phyloP scores from a whole-genome alignment of 2,329 filamentous ascomycete genomes.

The Alternaria burnsii region DNA sequence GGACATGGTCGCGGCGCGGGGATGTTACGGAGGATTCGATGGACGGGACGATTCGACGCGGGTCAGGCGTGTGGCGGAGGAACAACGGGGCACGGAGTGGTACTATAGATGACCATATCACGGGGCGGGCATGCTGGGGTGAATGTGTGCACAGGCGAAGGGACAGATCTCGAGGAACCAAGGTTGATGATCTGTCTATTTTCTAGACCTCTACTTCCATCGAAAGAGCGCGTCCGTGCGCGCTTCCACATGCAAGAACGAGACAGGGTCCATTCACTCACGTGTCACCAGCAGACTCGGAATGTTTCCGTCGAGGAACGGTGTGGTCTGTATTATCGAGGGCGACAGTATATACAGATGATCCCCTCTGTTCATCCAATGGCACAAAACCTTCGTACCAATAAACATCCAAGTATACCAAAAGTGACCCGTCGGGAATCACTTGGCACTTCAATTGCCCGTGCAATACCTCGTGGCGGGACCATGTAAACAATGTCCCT shows the following conservation, averaged over 20 bases:
- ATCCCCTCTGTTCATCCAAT: neutral
- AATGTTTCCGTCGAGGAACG: neutral
- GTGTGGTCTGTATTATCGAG: neutral
- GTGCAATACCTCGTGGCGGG: neutral
- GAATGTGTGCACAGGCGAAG: conserved; percentile 16
- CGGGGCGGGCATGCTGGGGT: conserved; percentile 17
- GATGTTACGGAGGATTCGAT: conserved; percentile 24
- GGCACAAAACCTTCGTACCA: neutral
- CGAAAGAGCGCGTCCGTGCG: conserved; percentile 24
- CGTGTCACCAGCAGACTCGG: conserved; percentile 6
- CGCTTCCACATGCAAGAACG: conserved; percentile 27
- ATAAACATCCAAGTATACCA: neutral
- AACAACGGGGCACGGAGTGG: conserved; percentile 18
- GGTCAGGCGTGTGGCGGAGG: conserved; percentile 25
- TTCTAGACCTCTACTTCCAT: conserved; percentile 33
- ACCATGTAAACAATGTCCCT: neutral
- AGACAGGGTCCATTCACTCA: conserved; percentile 18
- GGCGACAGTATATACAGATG: rapidly evolving
- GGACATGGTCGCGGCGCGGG: conserved; percentile 46
- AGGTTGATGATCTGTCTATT: conserved; percentile 47
- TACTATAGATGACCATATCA: conserved; percentile 35
- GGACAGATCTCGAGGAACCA: conserved; percentile 17
- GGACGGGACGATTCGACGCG: conserved; percentile 21
- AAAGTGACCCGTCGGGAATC: neutral
- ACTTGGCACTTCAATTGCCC: neutral